phyloP scores from a whole-genome alignment of 2,329 filamentous ascomycete genomes.

The Xylaria sp. region DNA sequence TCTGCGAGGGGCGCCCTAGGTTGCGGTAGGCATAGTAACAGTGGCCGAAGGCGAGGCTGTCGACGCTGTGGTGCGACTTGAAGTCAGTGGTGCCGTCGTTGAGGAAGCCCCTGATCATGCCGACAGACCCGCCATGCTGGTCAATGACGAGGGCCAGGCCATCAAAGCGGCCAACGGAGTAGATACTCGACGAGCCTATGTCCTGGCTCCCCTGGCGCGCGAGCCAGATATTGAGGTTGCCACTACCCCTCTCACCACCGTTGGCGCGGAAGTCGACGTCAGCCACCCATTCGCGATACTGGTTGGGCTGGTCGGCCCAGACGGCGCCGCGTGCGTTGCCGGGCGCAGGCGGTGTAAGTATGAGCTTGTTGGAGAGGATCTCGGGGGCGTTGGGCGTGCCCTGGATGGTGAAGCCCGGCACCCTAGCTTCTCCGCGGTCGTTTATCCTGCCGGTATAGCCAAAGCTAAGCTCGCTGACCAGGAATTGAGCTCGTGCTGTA shows the following conservation, averaged over 20 bases:
- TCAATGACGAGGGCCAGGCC: constrained; percentile 91
- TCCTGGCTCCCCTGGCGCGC: constrained; percentile 73
- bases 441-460: constrained; percentile 78
- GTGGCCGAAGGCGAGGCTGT: constrained; percentile 90
- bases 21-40: constrained; percentile 94
- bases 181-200: constrained; percentile 80
- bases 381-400: constrained; percentile 68
- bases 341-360: constrained; percentile 88
- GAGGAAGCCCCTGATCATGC: constrained; percentile 89
- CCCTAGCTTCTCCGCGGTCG: constrained; percentile 62
- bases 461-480: constrained; percentile 81
- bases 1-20: constrained; percentile 81
- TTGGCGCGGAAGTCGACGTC: constrained; percentile 89
- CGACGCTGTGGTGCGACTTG: constrained; percentile 78
- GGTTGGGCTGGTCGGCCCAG: constrained; percentile 76
- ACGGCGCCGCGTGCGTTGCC: constrained; percentile 86
- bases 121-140: constrained; percentile 79
- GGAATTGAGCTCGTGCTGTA: constrained; percentile 69
- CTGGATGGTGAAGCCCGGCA: constrained; percentile 67
- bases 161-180: constrained; percentile 86
- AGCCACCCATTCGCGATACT: constrained; percentile 78
- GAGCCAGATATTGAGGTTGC: constrained; percentile 96
- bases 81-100: constrained; percentile 91
- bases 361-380: constrained; percentile 86
- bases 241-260: constrained; percentile 84